Conservation (phyloP, 2,329 filamentous ascomycete species). For the Didymella arachidicola region DNA sequence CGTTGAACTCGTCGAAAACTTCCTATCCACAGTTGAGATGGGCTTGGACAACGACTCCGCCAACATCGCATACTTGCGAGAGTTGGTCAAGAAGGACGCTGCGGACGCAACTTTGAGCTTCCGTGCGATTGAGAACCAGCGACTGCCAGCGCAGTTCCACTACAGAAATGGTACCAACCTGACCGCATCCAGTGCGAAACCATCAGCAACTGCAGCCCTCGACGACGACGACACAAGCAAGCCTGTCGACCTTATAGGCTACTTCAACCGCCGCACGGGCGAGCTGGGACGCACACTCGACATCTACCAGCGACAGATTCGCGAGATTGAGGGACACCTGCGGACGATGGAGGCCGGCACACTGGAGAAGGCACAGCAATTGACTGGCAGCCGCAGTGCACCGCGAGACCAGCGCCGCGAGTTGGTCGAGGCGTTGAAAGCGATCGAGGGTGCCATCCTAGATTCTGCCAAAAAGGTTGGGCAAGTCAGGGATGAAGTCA, state of each 20-base stretch:
- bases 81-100: conserved; percentile 69
- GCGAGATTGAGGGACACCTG: conserved; percentile 59
- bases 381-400: conserved; percentile 47
- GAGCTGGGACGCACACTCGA: conserved; percentile 52
- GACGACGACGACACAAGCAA: conserved; percentile 51
- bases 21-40: conserved; percentile 68
- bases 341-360: conserved; percentile 58
- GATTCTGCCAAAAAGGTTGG: conserved; percentile 58
- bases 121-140: conserved; percentile 76
- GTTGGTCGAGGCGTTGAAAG: conserved; percentile 56
- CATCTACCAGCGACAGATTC: conserved; percentile 53
- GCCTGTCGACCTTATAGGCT: conserved; percentile 56
- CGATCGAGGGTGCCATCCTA: conserved; percentile 59
- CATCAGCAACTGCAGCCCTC: conserved; percentile 36
- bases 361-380: conserved; percentile 53
- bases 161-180: conserved; percentile 56
- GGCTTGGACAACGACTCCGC: conserved; percentile 69
- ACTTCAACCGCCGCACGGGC: conserved; percentile 54
- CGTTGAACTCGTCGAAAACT: conserved; percentile 68
- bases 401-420: conserved; percentile 53
- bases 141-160: conserved; percentile 71
- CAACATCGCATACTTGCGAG: conserved; percentile 65
- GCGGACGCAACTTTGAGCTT: conserved; percentile 75
- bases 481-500: conserved; percentile 57
- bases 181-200: conserved; percentile 40